Evolutionary conservation across 352 stramenopile species (phyloP).

Genomic region (Globisporangium mamillatum): DNA sequence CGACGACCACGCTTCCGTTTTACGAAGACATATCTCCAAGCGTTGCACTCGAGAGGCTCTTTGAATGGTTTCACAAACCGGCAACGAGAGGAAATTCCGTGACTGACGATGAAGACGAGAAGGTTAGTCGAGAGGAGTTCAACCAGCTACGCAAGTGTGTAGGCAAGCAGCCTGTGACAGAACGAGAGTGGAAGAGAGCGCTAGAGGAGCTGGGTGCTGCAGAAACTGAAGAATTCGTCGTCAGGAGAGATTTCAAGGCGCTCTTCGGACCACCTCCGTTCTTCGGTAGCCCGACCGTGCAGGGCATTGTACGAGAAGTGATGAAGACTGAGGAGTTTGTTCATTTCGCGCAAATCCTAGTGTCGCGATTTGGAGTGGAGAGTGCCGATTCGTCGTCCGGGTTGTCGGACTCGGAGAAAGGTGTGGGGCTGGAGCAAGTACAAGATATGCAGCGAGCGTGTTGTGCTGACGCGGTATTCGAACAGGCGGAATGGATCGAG

Average conservation of each 20-base stretch:
- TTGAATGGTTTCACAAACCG: conserved; percentile 30
- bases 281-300: conserved; percentile 41
- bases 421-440: conserved; percentile 34
- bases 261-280: conserved; percentile 56
- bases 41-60: conserved; percentile 38
- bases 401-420: conserved; percentile 14
- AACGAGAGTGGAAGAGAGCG: conserved; percentile 38
- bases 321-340: conserved; percentile 42
- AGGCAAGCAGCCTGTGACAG: conserved; percentile 23
- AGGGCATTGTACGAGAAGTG: conserved; percentile 38
- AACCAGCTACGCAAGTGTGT: conserved; percentile 39
- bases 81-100: background rate
- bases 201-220: conserved; percentile 33
- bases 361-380: conserved; percentile 32
- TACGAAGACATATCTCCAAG: conserved; percentile 52
- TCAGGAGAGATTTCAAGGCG: conserved; percentile 43
- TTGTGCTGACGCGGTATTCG: conserved; percentile 26
- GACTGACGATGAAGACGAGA: conserved; percentile 6
- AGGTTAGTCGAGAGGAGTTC: conserved; percentile 28
- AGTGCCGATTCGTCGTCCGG: background rate
- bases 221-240: conserved; percentile 18
- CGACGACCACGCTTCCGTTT: conserved; percentile 46
- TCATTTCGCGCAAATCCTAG: conserved; percentile 41
- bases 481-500: conserved; percentile 30
- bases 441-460: conserved; percentile 32